These are phyloP conservation scores for Tinospora cordifolia DNA, from an alignment of 164 flowering plant species.

Conservation along the genomic window DNA sequence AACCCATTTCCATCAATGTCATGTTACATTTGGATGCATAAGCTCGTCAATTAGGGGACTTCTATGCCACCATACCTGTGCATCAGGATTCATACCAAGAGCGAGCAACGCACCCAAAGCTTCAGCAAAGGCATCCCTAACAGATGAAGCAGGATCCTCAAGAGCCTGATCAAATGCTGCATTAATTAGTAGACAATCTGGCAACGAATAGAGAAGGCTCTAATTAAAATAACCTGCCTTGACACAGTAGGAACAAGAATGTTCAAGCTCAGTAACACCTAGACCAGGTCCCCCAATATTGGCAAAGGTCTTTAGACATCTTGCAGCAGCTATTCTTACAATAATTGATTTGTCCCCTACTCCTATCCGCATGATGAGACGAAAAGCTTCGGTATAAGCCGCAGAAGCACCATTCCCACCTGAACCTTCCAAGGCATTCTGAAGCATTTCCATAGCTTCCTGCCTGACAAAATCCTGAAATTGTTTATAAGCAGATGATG, in stretches of 20 bases:
- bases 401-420: constrained; percentile 68
- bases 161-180: constrained; percentile 49
- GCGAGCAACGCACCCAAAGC: constrained; percentile 90
- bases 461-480: constrained; percentile 86
- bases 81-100: constrained; percentile 91
- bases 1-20: too few species aligned
- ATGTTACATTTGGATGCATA: too few species aligned
- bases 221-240: constrained; percentile 42
- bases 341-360: constrained; percentile 73
- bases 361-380: constrained; percentile 61
- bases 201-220: neutral
- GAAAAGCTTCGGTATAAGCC: constrained; percentile 84
- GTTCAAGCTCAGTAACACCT: constrained; percentile 75
- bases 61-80: constrained; percentile 44
- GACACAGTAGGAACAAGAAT: constrained; percentile 67
- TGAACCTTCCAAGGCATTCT: constrained; percentile 91
- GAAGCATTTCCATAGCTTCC: constrained; percentile 89
- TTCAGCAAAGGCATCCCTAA: constrained; percentile 94
- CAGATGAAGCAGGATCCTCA: constrained; percentile 78
- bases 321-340: constrained; percentile 90
- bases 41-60: neutral
- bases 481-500: neutral
- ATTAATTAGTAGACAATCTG: constrained; percentile 10
- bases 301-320: constrained; percentile 88
- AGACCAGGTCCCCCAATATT: constrained; percentile 89